Evolutionary conservation across 2,329 filamentous ascomycete species (phyloP), one percentile per base, ranked within the genome.

Genomic region (Cercospora sesami): DNA sequence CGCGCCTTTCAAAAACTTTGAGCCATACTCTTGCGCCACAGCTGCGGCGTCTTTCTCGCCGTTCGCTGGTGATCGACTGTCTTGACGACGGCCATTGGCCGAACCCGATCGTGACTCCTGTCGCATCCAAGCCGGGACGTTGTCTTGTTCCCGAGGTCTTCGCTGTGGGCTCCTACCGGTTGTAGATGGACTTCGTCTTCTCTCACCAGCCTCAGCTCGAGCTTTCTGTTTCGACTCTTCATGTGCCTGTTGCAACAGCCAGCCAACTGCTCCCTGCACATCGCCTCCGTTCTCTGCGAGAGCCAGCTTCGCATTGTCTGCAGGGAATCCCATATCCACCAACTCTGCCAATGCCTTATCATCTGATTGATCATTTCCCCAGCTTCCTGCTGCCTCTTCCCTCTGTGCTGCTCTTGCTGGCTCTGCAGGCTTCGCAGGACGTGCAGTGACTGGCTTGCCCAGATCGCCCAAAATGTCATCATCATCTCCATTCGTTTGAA

Each of bases 311-410:
- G 95, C 91, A 75, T 93, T 93, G 67, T 96, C 92, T 0, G 89
- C 86, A 0, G 92, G 89, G 74, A 99, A 99, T 0, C 95, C 95
- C 87, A 98, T 98, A 73, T 97, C 94, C 3, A 97, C 89, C 28
- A 99, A 82, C 78, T 98, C 93, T 9, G 92, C 92, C 28, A 98
- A 87, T 9, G 93, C 92, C 72, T 87, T 88, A 75, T 97, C 93
- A 69, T 69, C 65, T 57, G 67, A 61, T 59, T 60, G 63, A 48
- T 76, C 72, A 53, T 69, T 65, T 12, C 61, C 60, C 30, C 36
- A 48, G 28, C 36, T 36, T 21, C 66, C 71, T 57, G 60, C 16
- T 21, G 42, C 57, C 36, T 60, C 63, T 55, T 58, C 48, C 55
- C 59, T 5, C n/a, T 64, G 62, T 31, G 64, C 62, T 26, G 57